phyloP scores from a whole-genome alignment of 306 rosid genomes.

The Prunus fruticosa region DNA sequence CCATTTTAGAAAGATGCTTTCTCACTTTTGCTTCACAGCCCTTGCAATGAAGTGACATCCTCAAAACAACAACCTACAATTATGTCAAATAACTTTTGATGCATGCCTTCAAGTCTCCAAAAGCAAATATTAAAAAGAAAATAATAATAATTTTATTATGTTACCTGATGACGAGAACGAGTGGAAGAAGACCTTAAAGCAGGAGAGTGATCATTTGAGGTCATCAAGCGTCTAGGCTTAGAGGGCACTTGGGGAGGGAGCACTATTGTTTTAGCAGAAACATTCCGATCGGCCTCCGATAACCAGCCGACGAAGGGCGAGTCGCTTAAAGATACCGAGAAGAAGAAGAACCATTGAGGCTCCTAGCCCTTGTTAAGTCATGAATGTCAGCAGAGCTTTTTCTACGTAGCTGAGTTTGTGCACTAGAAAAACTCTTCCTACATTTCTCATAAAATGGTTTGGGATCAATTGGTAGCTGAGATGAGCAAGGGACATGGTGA shows the following conservation, averaged over 20 bases:
- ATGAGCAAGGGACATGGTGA: constrained; percentile 60
- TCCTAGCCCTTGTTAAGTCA: constrained; percentile 13
- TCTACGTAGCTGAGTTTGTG: constrained; percentile 32
- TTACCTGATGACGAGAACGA: constrained; percentile 59
- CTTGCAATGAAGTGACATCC: constrained; percentile 81
- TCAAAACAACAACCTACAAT: constrained; percentile 66
- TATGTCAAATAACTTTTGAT: background rate
- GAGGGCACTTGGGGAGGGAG: constrained; percentile 19
- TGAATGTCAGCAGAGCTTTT: constrained; percentile 46
- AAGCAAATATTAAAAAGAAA: background rate
- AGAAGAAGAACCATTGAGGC: constrained; percentile 26
- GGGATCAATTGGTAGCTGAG: constrained; percentile 64
- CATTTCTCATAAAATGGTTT: constrained; percentile 45
- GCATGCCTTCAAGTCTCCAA: background rate
- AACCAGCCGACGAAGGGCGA: constrained; percentile 49
- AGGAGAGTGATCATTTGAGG: constrained; percentile 16
- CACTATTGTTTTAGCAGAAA: constrained; percentile 8
- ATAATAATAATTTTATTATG: background rate
- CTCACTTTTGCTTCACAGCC: constrained; percentile 87
- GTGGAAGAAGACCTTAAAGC: constrained; percentile 40
- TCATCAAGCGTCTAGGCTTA: constrained; percentile 23
- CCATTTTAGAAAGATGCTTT: constrained; percentile 84
- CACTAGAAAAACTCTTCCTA: constrained; percentile 42
- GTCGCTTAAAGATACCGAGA: constrained; percentile 46
- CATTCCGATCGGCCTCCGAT: constrained; percentile 30